Base-by-base conservation (phyloP, 257 asterid genomes). In the Hygrophila difformis region DNA sequence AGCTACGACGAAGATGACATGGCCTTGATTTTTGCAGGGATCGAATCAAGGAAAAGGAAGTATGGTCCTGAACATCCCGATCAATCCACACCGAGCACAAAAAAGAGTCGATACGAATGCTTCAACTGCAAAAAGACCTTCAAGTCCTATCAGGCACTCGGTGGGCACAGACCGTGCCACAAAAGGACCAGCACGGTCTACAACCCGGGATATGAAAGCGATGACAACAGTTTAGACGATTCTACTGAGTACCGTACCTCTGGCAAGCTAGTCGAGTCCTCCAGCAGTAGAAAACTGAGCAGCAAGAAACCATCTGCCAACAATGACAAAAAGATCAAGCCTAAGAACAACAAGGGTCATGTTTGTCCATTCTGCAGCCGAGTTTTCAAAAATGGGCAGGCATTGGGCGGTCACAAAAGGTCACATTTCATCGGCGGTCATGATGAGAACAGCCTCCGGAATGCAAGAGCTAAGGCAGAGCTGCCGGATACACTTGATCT, bases 141-240 rank as follows among this genome's bases (percentile, higher is more conserved):
- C 71, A 76, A 67, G 57, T 89, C 98, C 1, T 85, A 63, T 67
- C 98, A 89, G 52, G 98, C 92, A 35, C 85, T 89, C 1, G 98
- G 98, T 10, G 98, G 98, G 22, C 98, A 89, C 47, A 72, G 88
- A 37, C 98, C 98, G 0, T 89, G 98, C 71, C 94, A 79, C 69
- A 85, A 76, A 42, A 55, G 71, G 60, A 61, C 21, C 45, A 69
- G 63, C 39, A 65, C 72, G 3, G 46, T 21, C 22, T 40, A 55
- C 3, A 82, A 81, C 45, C 56, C 87, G 0, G 60, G 64, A 44
- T 67, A 70, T 20, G 93, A 75, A 28, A 82, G 69, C 42, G 87
- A 68, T 1, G 94, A 82, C 45, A 85, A 82, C 55, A 79, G 79
- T 38, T 47, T 47, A 18, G 91, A 77, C 20, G 93, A 60, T 46